Conservation (phyloP, 2,329 filamentous ascomycete genomes). For the Ophiostoma montium region DNA sequence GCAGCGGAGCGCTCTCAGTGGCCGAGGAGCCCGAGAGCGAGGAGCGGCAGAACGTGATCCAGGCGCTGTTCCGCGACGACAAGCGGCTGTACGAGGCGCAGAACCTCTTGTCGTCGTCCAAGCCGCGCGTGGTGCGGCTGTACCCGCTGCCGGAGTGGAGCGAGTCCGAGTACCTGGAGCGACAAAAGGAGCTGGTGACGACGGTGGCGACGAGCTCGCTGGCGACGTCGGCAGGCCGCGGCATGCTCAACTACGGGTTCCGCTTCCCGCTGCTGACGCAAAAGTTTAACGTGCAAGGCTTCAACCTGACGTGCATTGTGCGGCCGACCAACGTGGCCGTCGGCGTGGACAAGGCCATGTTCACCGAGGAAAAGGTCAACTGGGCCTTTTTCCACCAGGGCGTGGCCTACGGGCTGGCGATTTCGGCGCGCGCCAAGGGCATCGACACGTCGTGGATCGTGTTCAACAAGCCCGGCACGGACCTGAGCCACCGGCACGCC, state of each 20-base stretch:
- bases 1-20: conserved; percentile 25
- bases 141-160: conserved; percentile 62
- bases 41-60: conserved; percentile 70
- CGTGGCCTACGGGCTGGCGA: conserved; percentile 80
- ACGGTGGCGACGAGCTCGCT: conserved; percentile 76
- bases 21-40: conserved; percentile 71
- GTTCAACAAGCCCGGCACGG: conserved; percentile 80
- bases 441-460: conserved; percentile 99
- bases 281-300: conserved; percentile 77
- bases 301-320: conserved; percentile 83
- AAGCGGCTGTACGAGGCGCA: conserved; percentile 77
- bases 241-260: conserved; percentile 75
- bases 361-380: conserved; percentile 91
- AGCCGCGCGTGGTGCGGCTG: conserved; percentile 65
- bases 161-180: conserved; percentile 78
- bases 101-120: conserved; percentile 71
- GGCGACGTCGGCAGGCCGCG: conserved; percentile 75
- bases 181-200: conserved; percentile 81
- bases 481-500: conserved; percentile 90
- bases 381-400: conserved; percentile 99
- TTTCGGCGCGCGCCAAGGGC: conserved; percentile 76
- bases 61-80: conserved; percentile 82
- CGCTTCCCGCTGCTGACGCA: conserved; percentile 83
- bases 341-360: conserved; percentile 74
- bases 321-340: conserved; percentile 85